These are phyloP conservation scores for Vigna mungo DNA, from an alignment of 306 rosid species.

Conservation along the genomic window DNA sequence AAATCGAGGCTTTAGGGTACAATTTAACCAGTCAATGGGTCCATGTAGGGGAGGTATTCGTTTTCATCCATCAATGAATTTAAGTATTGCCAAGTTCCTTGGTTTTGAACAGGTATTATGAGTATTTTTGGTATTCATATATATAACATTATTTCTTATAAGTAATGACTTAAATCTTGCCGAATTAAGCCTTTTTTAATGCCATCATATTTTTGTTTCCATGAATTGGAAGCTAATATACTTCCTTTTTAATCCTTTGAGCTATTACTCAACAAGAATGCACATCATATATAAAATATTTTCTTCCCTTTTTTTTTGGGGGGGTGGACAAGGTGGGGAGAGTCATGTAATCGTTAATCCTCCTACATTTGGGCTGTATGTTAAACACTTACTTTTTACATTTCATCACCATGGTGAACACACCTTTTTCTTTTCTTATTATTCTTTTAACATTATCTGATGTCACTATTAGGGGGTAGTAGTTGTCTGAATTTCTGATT, in stretches of 20 bases:
- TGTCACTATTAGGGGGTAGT: neutral
- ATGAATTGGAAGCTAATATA: constrained; percentile 25
- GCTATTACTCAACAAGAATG: constrained; percentile 13
- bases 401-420: neutral
- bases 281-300: neutral
- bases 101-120: constrained; percentile 91
- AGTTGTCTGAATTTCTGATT: neutral
- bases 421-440: neutral
- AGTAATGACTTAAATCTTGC: constrained; percentile 11
- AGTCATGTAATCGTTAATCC: neutral
- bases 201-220: neutral
- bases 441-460: neutral
- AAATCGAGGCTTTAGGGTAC: constrained; percentile 89
- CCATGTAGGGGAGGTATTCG: constrained; percentile 98
- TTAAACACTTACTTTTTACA: neutral
- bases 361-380: neutral
- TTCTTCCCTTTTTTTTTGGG: neutral
- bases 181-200: constrained; percentile 9
- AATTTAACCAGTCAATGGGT: constrained; percentile 95
- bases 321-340: neutral
- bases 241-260: neutral
- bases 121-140: constrained; percentile 33
- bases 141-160: constrained; percentile 9
- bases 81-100: constrained; percentile 90
- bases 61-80: constrained; percentile 88